These are phyloP conservation scores for Dipsacomyces acuminosporus DNA, from an alignment of 371 early-diverging fungal species.

Conservation along the genomic window DNA sequence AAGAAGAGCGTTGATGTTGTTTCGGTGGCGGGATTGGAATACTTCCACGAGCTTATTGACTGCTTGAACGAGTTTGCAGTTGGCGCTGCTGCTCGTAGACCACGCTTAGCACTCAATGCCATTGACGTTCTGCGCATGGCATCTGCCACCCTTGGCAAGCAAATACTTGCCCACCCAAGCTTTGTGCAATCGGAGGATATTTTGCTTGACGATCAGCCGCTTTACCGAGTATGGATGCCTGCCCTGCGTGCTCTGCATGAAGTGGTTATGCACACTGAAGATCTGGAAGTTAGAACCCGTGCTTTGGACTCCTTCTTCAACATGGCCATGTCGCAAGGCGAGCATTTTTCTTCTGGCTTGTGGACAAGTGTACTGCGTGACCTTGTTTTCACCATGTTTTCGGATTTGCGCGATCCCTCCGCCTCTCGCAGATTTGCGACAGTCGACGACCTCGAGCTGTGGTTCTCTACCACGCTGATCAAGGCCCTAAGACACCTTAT, in stretches of 20 bases:
- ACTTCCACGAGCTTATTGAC: conserved; percentile 69
- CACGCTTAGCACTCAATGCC: conserved; percentile 43
- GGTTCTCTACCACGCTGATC: conserved; percentile 75
- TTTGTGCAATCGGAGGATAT: not conserved
- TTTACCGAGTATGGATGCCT: conserved; percentile 78
- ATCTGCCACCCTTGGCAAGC: conserved; percentile 21
- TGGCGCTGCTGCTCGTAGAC: conserved; percentile 22
- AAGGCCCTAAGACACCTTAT: conserved; percentile 85
- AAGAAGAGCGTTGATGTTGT: conserved; percentile 50
- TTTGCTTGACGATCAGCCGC: conserved; percentile 56
- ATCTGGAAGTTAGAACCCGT: conserved; percentile 83
- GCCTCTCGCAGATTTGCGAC: conserved; percentile 51
- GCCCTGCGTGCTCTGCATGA: conserved; percentile 78
- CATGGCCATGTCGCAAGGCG: conserved; percentile 67
- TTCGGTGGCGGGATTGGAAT: conserved; percentile 58
- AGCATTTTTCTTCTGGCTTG: conserved; percentile 51
- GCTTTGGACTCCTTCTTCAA: conserved; percentile 81
- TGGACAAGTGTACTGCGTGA: conserved; percentile 79
- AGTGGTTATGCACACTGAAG: conserved; percentile 81
- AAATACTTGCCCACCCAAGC: conserved; percentile 20
- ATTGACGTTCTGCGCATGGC: conserved; percentile 42
- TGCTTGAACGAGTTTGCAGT: conserved; percentile 76
- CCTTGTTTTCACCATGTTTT: conserved; percentile 86
- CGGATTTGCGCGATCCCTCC: conserved; percentile 56
- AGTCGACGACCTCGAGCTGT: conserved; percentile 62